Base-by-base conservation (phyloP, 139 green algal genomes). In the Gonium pectorale region DNA sequence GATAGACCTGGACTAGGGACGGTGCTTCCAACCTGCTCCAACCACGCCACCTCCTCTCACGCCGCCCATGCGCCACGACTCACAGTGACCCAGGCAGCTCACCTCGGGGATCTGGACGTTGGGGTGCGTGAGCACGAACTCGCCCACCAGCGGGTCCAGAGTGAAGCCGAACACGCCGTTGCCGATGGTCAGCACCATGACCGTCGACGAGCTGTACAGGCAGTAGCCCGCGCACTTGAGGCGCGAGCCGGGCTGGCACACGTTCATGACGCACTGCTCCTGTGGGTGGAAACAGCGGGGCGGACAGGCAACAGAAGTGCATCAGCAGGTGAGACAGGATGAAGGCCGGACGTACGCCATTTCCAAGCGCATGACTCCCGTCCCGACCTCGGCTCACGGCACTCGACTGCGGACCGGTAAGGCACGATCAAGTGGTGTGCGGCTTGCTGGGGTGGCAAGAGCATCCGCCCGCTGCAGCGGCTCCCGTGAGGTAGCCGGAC, bases 121-220 rank as follows among this genome's bases (percentile, higher is more conserved):
- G 66, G 92, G 89, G 91, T 98, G 94, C 40, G 93, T 96, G 17
- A 98, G 89, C 78, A 98, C 91, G 90, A 98, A 99, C 92, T 98
- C 95, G 75, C 95, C 96, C 17, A 98, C 88, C 29, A 94, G 78
- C 41, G 91, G 92, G 88, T 99, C 95, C 38, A 98, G 91, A 6
- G 96, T 99, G 95, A 99, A 99, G 80, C 97, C 97, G 79, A 92
- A 98, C 67, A 99, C 96, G 56, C 97, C 97, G 43, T 95, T 90
- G 63, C 97, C 90, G 62, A 98, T 92, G 56, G 94, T 97, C 21
- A 99, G 84, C 81, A 99, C 96, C 46, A 99, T 81, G 43, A 98
- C 94, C 78, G 92, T 95, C 86, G 93, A 95, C 82, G 89, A 95
- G 78, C 86, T 95, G 94, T 99, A 99, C 86, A 99, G 94, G 90